phyloP scores from a whole-genome alignment of 768 basidiomycete genomes.

The Podaxis sp. region DNA sequence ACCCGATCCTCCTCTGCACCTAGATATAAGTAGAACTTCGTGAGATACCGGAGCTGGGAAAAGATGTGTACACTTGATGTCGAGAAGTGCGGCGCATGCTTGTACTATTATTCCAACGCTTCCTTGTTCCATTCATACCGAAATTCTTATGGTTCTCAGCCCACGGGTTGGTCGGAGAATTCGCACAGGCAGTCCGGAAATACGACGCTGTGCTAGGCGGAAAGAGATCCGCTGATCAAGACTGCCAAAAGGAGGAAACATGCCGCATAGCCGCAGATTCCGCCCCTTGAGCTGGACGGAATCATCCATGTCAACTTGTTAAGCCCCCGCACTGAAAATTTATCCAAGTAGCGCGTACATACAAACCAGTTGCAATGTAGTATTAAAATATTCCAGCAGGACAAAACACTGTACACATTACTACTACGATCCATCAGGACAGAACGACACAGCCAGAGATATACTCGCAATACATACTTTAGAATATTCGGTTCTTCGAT shows the following conservation, averaged over 20 bases:
- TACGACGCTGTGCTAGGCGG: background rate
- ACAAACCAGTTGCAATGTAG: background rate
- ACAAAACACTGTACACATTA: background rate
- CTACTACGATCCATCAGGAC: background rate
- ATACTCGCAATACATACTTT: slow-evolving; percentile 19
- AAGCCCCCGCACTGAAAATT: background rate
- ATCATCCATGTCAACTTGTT: background rate
- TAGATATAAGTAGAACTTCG: no score
- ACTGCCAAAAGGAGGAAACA: slow-evolving; percentile 1
- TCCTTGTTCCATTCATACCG: no score
- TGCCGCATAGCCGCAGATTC: background rate
- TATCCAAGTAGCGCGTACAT: background rate
- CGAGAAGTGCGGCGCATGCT: no score
- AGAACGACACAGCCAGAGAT: background rate
- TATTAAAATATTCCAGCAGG: background rate
- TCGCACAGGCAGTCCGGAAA: no score
- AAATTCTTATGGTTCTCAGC: no score
- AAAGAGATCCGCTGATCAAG: background rate
- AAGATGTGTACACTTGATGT: no score
- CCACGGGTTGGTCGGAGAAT: no score
- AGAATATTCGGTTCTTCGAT: background rate
- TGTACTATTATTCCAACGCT: no score
- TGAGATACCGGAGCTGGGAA: no score
- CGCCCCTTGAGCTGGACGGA: background rate
- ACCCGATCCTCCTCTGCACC: no score